A percentile compares a stretch with the other conserved stretches of the same genome.
Conservation (phyloP, 371 early-diverging fungal genomes). For the Amoeboradix gromovi region DNA sequence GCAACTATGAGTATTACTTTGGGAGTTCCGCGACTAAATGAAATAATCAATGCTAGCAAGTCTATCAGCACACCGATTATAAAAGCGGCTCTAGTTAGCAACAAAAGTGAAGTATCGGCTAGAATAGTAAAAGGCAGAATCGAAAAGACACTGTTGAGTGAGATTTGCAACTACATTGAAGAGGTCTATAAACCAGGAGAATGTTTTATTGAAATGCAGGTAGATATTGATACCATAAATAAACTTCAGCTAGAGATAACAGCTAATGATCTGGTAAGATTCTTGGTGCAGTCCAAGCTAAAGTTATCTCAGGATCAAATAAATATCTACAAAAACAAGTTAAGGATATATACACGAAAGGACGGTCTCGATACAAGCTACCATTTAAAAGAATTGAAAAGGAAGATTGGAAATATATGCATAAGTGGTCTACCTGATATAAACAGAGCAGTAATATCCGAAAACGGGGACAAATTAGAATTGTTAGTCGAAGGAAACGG, state of each 20-base stretch:
- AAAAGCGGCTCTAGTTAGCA: constrained; percentile 36
- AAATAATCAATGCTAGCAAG: constrained; percentile 70
- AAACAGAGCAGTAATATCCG: constrained; percentile 57
- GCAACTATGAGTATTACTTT: constrained; percentile 94
- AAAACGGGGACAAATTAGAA: constrained; percentile 24
- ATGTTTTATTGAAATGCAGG: constrained; percentile 39
- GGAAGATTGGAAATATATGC: constrained; percentile 40
- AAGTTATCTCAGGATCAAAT: constrained; percentile 1
- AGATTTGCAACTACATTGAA: constrained; percentile 66
- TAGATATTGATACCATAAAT: constrained; percentile 19
- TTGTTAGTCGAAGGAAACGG: constrained; percentile 85
- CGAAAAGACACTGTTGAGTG: constrained; percentile 59
- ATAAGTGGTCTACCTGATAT: constrained; percentile 56
- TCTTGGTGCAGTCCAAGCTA: not conserved
- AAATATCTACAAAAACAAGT: too few species aligned
- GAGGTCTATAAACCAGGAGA: constrained; percentile 46
- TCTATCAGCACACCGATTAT: constrained; percentile 86
- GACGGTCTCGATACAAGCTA: too few species aligned
- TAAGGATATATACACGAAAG: too few species aligned
- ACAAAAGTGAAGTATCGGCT: constrained; percentile 34
- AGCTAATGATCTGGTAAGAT: not conserved
- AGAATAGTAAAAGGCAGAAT: constrained; percentile 81
- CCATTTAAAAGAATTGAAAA: constrained; percentile 30
- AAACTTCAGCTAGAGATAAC: constrained; percentile 2
- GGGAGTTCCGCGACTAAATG: constrained; percentile 97